Evolutionary conservation across 768 basidiomycete species (phyloP).

Genomic region (Antrodiella citrinella): DNA sequence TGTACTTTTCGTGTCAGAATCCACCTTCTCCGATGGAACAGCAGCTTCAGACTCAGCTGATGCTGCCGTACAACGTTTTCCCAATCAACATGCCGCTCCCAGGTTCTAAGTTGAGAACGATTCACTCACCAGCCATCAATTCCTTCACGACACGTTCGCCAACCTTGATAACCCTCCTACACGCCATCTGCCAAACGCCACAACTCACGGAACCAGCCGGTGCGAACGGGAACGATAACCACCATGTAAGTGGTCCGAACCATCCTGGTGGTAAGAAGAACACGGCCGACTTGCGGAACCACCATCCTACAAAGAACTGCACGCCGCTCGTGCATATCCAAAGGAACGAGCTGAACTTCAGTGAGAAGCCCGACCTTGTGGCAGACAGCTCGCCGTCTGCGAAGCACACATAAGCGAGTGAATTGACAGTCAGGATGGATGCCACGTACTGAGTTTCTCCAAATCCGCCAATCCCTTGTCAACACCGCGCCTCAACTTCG

Average conservation of each 20-base stretch:
- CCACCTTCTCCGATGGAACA: slow-evolving; percentile 13
- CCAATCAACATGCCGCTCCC: slow-evolving; percentile 4
- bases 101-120: background rate
- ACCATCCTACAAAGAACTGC: slow-evolving; percentile 83
- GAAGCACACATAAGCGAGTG: slow-evolving; percentile 1
- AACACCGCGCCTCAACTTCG: slow-evolving; percentile 80
- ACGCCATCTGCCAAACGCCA: slow-evolving; percentile 93
- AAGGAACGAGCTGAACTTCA: slow-evolving; percentile 64
- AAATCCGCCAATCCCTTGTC: slow-evolving; percentile 90
- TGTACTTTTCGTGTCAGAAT: slow-evolving; percentile 8
- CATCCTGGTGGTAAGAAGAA: slow-evolving; percentile 90
- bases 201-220: slow-evolving; percentile 86
- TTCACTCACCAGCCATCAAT: slow-evolving; percentile 33
- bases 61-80: slow-evolving; percentile 2
- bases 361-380: slow-evolving; percentile 68
- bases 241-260: slow-evolving; percentile 87
- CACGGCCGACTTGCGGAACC: slow-evolving; percentile 83
- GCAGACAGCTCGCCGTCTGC: slow-evolving; percentile 71
- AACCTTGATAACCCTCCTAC: slow-evolving; percentile 75
- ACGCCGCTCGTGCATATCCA: slow-evolving; percentile 86
- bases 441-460: slow-evolving; percentile 78
- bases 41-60: slow-evolving; percentile 12
- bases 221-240: slow-evolving; percentile 84
- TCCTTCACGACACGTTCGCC: slow-evolving; percentile 69
- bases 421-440: background rate